Base-by-base conservation (phyloP, 2,329 filamentous ascomycete genomes). In the Hypoxylon sp. region DNA sequence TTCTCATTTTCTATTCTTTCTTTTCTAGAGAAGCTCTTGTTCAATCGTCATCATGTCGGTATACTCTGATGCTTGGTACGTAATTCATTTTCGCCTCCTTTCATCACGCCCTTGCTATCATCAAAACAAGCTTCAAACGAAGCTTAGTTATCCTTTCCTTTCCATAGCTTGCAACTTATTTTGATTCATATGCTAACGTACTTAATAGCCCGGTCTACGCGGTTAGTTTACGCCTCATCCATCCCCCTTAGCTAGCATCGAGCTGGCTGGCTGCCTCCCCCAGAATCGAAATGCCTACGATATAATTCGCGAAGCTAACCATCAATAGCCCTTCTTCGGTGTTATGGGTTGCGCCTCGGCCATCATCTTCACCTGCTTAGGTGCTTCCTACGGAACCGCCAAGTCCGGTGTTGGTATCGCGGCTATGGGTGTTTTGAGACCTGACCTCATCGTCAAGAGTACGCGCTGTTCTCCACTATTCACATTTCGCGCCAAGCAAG, bases 401-500 rank as follows among this genome's bases (percentile, higher is more conserved):
- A 99, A 99, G 86, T 95, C 94, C 71, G 94, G 94, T 80, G 94
- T 97, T 67, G 94, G 94, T 84, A 96, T 99, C 72, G 91, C 91
- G 65, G 90, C 92, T 67, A 97, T 97, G 89, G 93, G 92, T 89
- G 93, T 97, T 69, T 86, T 99, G 67, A 85, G 94, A 76, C 94
- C 94, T 74, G 94, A 99, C 75, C 80, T 97, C 76, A 97, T 97
- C 75, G 93, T 99, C 75, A 97, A 97, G 89, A 97, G 94, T 97
- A 88, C 70, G 91, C 65, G 52, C 31, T 30, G 30, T 21, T 21
- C 38, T 53, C 43, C 47, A 47, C 38, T 27, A 42, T 31, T 26
- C 26, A 47, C 20, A 16, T 30, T 19, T 40, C 21, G 6, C 8
- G 13, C 12, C 25, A 34, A 57, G 36, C 42, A 66, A 38, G 37